These are phyloP conservation scores for Lecanosticta acicola DNA, from an alignment of 2,329 filamentous ascomycete genomes.

Conservation along the genomic window DNA sequence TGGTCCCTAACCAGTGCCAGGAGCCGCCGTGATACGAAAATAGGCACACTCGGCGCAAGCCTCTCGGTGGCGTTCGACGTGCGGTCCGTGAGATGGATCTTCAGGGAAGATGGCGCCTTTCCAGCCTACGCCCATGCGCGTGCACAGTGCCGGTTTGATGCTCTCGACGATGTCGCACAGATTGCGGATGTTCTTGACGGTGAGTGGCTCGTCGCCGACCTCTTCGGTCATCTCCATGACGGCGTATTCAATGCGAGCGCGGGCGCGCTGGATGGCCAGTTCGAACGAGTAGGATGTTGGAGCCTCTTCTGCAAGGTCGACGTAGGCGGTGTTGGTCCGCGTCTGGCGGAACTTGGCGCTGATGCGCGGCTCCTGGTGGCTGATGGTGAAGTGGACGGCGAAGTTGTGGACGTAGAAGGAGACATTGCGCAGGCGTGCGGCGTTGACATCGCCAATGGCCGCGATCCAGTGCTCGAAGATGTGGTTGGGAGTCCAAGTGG, in stretches of 20 bases:
- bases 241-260: neutral
- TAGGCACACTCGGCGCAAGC: constrained; percentile 7
- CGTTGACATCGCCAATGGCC: constrained; percentile 20
- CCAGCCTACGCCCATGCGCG: constrained; percentile 5
- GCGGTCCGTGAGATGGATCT: neutral
- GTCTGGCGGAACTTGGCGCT: constrained; percentile 5
- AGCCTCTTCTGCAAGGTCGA: constrained; percentile 4
- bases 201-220: neutral
- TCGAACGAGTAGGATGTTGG: constrained; percentile 1
- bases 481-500: constrained; percentile 12
- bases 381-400: constrained; percentile 11
- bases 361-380: constrained; percentile 7
- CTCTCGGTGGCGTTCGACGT: neutral
- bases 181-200: neutral
- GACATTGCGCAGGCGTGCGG: constrained; percentile 13
- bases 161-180: constrained; percentile 4
- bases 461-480: constrained; percentile 20
- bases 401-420: constrained; percentile 18
- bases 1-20: too few relatives aligned
- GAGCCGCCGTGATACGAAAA: constrained; percentile 1
- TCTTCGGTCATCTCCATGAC: neutral
- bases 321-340: neutral
- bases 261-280: constrained; percentile 6
- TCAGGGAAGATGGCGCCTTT: constrained; percentile 3
- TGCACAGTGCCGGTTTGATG: constrained; percentile 8